Percentiles rank a stretch among this genome's conserved stretches.
Evolutionary conservation across 2,329 filamentous ascomycete species (phyloP).

Genomic region (Colletotrichum coccodes): DNA sequence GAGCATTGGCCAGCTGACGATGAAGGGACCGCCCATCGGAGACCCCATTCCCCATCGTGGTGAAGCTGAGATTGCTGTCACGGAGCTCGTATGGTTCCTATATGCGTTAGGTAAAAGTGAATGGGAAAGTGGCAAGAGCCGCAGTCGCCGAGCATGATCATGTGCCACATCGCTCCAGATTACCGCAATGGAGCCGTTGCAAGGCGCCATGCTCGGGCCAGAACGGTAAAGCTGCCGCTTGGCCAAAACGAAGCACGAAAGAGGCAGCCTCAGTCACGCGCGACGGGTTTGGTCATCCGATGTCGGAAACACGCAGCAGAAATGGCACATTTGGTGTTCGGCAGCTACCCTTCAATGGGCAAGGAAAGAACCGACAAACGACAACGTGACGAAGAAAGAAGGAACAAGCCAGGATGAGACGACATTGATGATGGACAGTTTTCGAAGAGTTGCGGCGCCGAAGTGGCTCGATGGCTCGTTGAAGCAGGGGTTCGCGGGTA

Average conservation of each 20-base stretch:
- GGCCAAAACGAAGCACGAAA: background rate
- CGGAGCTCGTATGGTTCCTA: background rate
- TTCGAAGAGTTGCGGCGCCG: constrained; percentile 16
- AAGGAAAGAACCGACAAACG: constrained; percentile 10
- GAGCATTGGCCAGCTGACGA: constrained; percentile 1
- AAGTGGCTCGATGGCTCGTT: constrained; percentile 28
- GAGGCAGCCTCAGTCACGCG: constrained; percentile 1
- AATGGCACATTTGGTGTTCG: background rate
- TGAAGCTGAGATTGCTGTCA: background rate
- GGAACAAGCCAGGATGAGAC: constrained; percentile 18
- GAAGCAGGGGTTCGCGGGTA: constrained; percentile 15
- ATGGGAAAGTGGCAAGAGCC: background rate
- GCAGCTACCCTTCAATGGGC: background rate
- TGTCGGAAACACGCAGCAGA: constrained; percentile 11
- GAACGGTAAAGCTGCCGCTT: constrained; percentile 7
- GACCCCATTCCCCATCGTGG: constrained; percentile 2
- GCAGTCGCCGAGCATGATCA: constrained; percentile 24
- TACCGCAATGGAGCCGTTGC: constrained; percentile 24
- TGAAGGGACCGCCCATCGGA: constrained; percentile 8
- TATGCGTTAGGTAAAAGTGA: constrained; percentile 5
- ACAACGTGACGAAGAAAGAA: background rate
- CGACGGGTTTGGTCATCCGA: constrained; percentile 10
- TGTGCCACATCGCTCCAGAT: constrained; percentile 10
- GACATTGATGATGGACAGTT: constrained; percentile 31
- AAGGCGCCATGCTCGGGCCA: constrained; percentile 9